Base-by-base conservation (phyloP, 1,284 basidiomycete species). In the Lignosus rhinocerotis region DNA sequence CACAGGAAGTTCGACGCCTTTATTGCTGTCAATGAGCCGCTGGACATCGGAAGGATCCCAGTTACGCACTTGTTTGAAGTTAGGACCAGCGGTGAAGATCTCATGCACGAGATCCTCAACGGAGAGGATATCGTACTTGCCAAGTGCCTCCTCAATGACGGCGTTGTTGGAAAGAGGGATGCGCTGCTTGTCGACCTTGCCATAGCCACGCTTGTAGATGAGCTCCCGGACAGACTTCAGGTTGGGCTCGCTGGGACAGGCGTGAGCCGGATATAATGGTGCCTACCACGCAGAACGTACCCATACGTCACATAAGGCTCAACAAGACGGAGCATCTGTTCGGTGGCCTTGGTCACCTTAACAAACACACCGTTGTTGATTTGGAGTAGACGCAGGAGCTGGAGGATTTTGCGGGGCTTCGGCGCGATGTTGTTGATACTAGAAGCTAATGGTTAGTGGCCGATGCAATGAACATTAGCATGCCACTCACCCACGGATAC, bases 331-430 rank as follows among this genome's bases (percentile, higher is more conserved):
- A 99, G 90, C 97, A 98, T 98, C 77, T 98, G 94, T 71, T 93
- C 87, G 56, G 96, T 98, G 41, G 97, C 96, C 80, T 87, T 94
- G 73, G 94, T 99, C 61, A 94, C 94, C 78, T 96, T 96, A 75
- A 99, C 87, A 73, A 99, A 99, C 61, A 99, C 91, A 80, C 96
- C 97, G 75, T 97, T 98, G 90, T 99, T 99, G 84, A 99, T 99
- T 78, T 99, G 97, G 68, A 98, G 88, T 63, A 99, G 88, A 72
- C 96, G 94, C 74, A 99, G 92, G 65, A 99, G 90, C 78, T 99
- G 96, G 72, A 99, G 81, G 75, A 99, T 98, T 86, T 99, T 99
- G 77, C 95, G 91, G 70, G 96, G 97, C 82, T 99, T 99, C 65
- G 96, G 96, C 61, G 96, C 94, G 74, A 99, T 96, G 78, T 98